phyloP scores from a whole-genome alignment of 129 eudicot species.

The Tanacetum coccineum region DNA sequence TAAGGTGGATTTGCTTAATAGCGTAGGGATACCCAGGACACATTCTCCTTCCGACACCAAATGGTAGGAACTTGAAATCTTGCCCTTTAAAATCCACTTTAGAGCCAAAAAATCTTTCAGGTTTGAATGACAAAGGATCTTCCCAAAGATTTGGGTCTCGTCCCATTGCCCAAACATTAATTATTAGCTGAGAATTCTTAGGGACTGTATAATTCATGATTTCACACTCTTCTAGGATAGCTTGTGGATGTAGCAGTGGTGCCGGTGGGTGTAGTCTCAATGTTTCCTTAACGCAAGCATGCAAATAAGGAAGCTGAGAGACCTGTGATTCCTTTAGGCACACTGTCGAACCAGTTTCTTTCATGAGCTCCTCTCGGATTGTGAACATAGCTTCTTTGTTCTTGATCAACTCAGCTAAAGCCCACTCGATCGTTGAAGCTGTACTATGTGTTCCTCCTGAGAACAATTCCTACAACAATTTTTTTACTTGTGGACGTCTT shows the following conservation, averaged over 20 bases:
- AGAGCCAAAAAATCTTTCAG: constrained; percentile 43
- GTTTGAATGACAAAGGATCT: constrained; percentile 43
- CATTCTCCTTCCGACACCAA: constrained; percentile 63
- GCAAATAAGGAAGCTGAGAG: constrained; percentile 41
- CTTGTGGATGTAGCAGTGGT: constrained; percentile 51
- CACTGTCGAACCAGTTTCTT: constrained; percentile 19
- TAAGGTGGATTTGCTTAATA: constrained; percentile 35
- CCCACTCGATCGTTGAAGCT: constrained; percentile 39
- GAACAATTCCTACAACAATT: constrained; percentile 39
- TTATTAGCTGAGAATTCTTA: constrained; percentile 37
- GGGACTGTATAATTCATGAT: constrained; percentile 25
- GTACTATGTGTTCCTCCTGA: constrained; percentile 50
- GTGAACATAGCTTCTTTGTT: constrained; percentile 27
- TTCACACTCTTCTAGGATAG: constrained; percentile 30
- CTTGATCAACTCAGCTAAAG: constrained; percentile 35
- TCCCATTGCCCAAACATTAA: constrained; percentile 59
- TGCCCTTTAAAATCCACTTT: constrained; percentile 53
- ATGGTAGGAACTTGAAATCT: constrained; percentile 48
- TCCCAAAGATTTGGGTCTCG: constrained; percentile 49
- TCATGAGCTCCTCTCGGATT: constrained; percentile 19
- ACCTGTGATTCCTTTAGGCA: constrained; percentile 39
- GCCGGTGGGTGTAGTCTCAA: constrained; percentile 59
- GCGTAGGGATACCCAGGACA: constrained; percentile 57
- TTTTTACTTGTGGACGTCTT: neutral
- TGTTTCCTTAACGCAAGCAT: constrained; percentile 58